A percentile compares a stretch with the other conserved stretches of the same genome.
Conservation (phyloP, 176 grass and related monocot genomes). For the Phoenix dactylifera region DNA sequence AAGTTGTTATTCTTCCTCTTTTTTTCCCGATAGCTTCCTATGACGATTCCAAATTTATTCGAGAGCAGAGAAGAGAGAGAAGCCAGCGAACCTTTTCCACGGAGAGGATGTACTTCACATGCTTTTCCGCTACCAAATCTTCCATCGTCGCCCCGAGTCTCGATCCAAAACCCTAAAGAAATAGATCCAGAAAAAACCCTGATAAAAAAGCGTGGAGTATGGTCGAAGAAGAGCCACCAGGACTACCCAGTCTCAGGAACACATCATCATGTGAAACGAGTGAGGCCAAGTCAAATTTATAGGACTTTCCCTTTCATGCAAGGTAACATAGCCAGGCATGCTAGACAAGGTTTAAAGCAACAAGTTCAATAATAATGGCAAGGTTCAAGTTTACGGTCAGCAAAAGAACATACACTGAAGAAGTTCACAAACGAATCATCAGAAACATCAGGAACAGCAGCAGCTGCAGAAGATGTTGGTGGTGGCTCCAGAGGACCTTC, state of each 20-base stretch:
- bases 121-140: slow-evolving; percentile 59
- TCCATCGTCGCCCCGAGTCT: neutral
- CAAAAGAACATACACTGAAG: slow-evolving; percentile 42
- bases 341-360: too few relatives aligned
- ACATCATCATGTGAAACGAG: too few relatives aligned
- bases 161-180: too few relatives aligned
- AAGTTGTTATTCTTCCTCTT: neutral
- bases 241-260: too few relatives aligned
- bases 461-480: slow-evolving; percentile 12
- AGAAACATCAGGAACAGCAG: slow-evolving; percentile 17
- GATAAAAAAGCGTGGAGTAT: too few relatives aligned
- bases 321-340: too few relatives aligned
- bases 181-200: too few relatives aligned
- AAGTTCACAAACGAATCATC: slow-evolving; percentile 54
- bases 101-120: slow-evolving; percentile 69
- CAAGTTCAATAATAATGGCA: too few relatives aligned
- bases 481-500: slow-evolving; percentile 66
- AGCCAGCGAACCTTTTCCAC: slow-evolving; percentile 56
- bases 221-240: too few relatives aligned
- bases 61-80: neutral
- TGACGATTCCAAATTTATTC: neutral
- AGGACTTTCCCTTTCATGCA: too few relatives aligned
- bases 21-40: neutral
- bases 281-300: too few relatives aligned
- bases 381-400: neutral